Percentiles rank a stretch among this genome's conserved stretches.
Evolutionary conservation across 495 filamentous ascomycete genomes (phyloP).

Genomic region (Neurospora sp.): DNA sequence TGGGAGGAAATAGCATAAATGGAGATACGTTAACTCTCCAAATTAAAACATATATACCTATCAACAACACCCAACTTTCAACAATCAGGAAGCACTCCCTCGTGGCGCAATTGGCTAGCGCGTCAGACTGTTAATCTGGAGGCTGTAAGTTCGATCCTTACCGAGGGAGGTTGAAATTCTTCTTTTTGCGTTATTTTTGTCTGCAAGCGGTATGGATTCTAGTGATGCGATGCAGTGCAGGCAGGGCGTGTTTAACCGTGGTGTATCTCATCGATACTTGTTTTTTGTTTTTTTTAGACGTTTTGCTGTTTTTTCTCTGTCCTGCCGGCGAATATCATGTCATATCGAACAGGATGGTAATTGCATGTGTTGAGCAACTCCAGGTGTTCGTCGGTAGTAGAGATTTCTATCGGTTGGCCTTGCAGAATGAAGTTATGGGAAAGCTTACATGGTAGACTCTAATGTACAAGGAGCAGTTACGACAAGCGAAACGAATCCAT

Average conservation of each 20-base stretch:
- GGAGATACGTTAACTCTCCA: not conserved
- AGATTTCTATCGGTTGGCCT: not conserved
- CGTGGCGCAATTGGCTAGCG: not conserved
- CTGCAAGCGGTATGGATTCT: not conserved
- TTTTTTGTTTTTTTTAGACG: not conserved
- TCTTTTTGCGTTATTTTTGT: not conserved
- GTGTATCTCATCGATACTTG: not conserved
- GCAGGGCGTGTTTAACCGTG: not conserved
- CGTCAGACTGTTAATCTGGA: not conserved
- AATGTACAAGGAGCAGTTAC: not conserved
- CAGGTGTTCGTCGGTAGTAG: not conserved
- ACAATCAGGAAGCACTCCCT: not conserved
- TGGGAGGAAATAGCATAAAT: not conserved
- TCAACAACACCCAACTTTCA: not conserved
- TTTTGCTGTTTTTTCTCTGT: not conserved
- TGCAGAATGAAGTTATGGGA: not conserved
- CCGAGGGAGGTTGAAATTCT: not conserved
- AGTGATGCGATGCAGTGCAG: not conserved
- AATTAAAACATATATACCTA: not conserved
- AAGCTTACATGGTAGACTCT: not conserved
- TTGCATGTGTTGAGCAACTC: not conserved
- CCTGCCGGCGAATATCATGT: not conserved
- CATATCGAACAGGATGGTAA: not conserved
- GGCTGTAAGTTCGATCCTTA: not conserved
- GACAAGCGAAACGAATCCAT: not conserved